These are phyloP conservation scores for Ogataea populi-albae DNA, from an alignment of 805 yeast species.

Conservation along the genomic window DNA sequence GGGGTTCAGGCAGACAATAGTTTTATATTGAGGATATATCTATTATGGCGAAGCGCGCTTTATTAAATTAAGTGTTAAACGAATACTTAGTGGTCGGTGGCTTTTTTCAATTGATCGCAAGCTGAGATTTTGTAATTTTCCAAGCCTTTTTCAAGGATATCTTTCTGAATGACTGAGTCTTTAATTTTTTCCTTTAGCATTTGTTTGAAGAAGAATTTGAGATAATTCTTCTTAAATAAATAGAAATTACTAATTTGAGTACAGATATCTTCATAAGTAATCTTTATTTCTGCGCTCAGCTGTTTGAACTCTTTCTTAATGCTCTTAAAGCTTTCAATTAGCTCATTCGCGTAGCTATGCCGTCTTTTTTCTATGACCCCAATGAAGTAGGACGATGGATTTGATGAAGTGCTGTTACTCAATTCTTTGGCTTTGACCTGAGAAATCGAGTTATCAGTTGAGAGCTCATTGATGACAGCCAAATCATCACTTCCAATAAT, in stretches of 20 bases:
- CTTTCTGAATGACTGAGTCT: constrained; percentile 20
- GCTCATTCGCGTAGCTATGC: constrained; percentile 42
- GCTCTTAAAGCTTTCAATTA: constrained; percentile 40
- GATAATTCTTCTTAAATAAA: constrained; percentile 44
- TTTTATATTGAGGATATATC: constrained; percentile 3
- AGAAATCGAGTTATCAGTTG: constrained; percentile 9
- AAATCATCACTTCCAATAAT: constrained; percentile 15
- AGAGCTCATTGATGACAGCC: constrained; percentile 9
- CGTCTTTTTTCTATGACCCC: constrained; percentile 52
- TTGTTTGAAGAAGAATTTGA: constrained; percentile 37
- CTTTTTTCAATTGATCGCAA: neutral
- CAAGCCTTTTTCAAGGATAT: constrained; percentile 23
- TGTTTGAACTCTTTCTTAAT: constrained; percentile 40
- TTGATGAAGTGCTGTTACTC: constrained; percentile 4
- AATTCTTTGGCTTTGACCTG: constrained; percentile 9
- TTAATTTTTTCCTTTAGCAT: constrained; percentile 31
- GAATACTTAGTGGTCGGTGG: constrained; percentile 3
- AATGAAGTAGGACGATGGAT: constrained; percentile 14
- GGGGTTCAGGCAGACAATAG: constrained; percentile 37
- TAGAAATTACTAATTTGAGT: constrained; percentile 59
- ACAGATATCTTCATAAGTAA: constrained; percentile 60
- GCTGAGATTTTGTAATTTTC: constrained; percentile 1
- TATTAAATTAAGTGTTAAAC: too few relatives aligned
- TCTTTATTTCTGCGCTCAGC: constrained; percentile 46
- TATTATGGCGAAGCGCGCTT: too few relatives aligned